Conservation (phyloP, 2,329 filamentous ascomycete genomes). For the Stagonosporopsis chrysanthemi region DNA sequence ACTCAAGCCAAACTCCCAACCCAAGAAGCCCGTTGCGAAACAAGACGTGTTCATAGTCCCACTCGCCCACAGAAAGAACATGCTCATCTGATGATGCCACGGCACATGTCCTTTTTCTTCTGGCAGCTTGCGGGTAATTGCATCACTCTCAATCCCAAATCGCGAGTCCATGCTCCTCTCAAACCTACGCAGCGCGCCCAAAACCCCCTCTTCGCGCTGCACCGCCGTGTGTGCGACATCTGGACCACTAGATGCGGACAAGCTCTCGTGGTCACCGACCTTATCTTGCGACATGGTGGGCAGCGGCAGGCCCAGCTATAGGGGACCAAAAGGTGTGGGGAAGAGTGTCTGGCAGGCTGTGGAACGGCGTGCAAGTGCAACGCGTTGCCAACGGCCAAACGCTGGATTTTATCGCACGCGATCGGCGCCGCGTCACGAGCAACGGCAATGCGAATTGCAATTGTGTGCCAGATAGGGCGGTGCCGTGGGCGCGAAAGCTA, state of each 20-base stretch:
- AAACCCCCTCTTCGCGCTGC: constrained; percentile 24
- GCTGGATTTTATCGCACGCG: constrained; percentile 7
- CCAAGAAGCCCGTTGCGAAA: constrained; percentile 53
- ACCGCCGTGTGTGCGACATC: constrained; percentile 10
- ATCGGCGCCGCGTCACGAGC: constrained; percentile 20
- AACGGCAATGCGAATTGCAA: neutral
- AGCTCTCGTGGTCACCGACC: constrained; percentile 19
- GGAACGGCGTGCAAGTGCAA: neutral
- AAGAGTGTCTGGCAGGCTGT: neutral
- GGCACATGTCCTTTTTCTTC: constrained; percentile 38
- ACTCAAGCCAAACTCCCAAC: constrained; percentile 57
- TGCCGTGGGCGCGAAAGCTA: constrained; percentile 14
- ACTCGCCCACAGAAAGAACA: constrained; percentile 56
- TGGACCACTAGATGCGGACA: constrained; percentile 17
- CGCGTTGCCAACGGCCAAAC: constrained; percentile 8
- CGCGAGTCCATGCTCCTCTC: constrained; percentile 32
- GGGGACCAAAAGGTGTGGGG: constrained; percentile 2
- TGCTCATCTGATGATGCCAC: constrained; percentile 39
- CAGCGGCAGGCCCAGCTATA: neutral
- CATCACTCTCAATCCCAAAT: constrained; percentile 35
- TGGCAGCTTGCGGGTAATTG: constrained; percentile 35
- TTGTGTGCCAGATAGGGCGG: constrained; percentile 10
- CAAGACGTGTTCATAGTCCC: constrained; percentile 53
- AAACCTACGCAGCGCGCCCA: constrained; percentile 28
- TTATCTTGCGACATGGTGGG: constrained; percentile 28